Percentiles rank a stretch among this genome's conserved stretches.
These are phyloP conservation scores for Leptographium procerum DNA, from an alignment of 2,329 filamentous ascomycete species.

Conservation along the genomic window DNA sequence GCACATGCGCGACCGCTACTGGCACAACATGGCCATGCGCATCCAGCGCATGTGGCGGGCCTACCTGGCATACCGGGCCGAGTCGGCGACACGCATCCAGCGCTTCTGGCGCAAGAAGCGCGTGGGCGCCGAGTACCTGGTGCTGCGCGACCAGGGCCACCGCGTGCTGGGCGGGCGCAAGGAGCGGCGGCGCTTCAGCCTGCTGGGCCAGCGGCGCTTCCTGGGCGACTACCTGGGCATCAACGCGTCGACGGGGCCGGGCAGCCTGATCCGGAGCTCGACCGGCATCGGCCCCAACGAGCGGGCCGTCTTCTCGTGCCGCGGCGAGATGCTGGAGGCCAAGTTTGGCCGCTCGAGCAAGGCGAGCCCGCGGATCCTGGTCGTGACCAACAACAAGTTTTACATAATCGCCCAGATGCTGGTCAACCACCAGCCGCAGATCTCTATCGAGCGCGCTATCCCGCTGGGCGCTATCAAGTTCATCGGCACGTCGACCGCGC, in stretches of 20 bases:
- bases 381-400: constrained; percentile 76
- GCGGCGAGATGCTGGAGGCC: constrained; percentile 78
- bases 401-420: constrained; percentile 81
- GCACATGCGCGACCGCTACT: constrained; percentile 95
- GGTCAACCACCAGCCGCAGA: constrained; percentile 70
- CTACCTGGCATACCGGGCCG: constrained; percentile 81
- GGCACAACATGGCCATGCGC: constrained; percentile 98
- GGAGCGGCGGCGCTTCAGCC: constrained; percentile 80
- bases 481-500: constrained; percentile 65
- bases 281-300: constrained; percentile 64
- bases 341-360: constrained; percentile 97
- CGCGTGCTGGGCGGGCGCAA: constrained; percentile 72
- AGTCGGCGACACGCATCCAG: constrained; percentile 89
- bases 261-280: constrained; percentile 66
- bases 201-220: constrained; percentile 85
- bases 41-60: constrained; percentile 97
- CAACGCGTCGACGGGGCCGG: constrained; percentile 67
- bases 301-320: constrained; percentile 75
- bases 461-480: constrained; percentile 83
- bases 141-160: constrained; percentile 81
- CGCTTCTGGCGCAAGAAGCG: constrained; percentile 91
- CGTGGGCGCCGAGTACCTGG: constrained; percentile 77
- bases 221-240: constrained; percentile 90
- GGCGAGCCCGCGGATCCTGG: constrained; percentile 69
- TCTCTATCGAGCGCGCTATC: constrained; percentile 70